Evolutionary conservation across 495 filamentous ascomycete genomes (phyloP).

Genomic region (Daldinia caldariorum): DNA sequence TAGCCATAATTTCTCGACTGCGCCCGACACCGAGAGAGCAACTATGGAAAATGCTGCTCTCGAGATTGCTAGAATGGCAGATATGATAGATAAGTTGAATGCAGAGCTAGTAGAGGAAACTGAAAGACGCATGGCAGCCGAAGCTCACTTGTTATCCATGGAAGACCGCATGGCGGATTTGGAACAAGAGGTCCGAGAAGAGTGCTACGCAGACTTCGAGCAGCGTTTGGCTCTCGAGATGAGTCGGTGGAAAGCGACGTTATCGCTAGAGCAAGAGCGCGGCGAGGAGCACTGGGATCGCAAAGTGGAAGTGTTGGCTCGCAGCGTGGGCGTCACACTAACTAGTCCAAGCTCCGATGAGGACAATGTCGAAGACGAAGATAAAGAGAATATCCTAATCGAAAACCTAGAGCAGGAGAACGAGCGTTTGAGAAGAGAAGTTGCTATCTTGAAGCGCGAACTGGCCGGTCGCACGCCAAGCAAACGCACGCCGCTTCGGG

Average conservation of each 20-base stretch:
- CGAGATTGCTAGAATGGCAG: constrained; percentile 77
- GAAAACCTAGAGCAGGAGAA: constrained; percentile 71
- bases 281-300: constrained; percentile 86
- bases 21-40: constrained; percentile 65
- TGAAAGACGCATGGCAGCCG: constrained; percentile 65
- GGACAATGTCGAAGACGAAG: constrained; percentile 52
- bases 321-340: constrained; percentile 63
- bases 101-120: constrained; percentile 68
- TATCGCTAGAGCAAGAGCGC: constrained; percentile 76
- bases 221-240: constrained; percentile 75
- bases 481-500: constrained; percentile 57
- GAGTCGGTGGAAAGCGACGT: constrained; percentile 76
- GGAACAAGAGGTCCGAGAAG: constrained; percentile 89
- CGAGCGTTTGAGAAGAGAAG: constrained; percentile 63
- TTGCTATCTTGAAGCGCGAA: constrained; percentile 61
- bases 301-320: constrained; percentile 87
- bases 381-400: constrained; percentile 62
- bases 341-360: constrained; percentile 39
- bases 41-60: constrained; percentile 79
- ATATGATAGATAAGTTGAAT: constrained; percentile 76
- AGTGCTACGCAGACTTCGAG: constrained; percentile 89
- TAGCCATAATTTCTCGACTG: constrained; percentile 50
- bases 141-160: constrained; percentile 66
- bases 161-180: constrained; percentile 76
- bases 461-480: constrained; percentile 52